Percentiles rank a stretch among this genome's conserved stretches.
Conservation (phyloP, 352 stramenopile species). For the Phytophthora agathidicida region DNA sequence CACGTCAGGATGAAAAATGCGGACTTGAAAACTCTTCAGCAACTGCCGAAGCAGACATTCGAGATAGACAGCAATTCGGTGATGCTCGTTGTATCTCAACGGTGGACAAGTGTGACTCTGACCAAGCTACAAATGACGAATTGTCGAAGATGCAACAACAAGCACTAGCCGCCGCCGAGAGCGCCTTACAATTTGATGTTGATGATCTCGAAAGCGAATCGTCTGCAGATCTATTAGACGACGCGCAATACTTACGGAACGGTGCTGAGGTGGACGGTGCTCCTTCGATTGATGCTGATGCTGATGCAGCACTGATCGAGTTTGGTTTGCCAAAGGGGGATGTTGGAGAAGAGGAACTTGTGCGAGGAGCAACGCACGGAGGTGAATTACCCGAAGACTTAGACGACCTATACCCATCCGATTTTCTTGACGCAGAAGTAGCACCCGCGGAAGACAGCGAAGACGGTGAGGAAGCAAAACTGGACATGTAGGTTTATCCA, state of each 20-base stretch:
- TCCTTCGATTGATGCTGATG: conserved; percentile 6
- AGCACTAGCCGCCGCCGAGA: conserved; percentile 26
- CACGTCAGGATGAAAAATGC: background rate
- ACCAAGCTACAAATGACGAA: conserved; percentile 15
- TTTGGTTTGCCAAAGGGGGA: conserved; percentile 2
- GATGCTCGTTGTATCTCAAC: background rate
- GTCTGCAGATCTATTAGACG: conserved; percentile 42
- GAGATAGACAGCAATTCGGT: background rate
- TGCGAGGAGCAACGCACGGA: background rate
- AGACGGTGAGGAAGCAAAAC: background rate
- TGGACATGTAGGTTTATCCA: conserved; percentile 6
- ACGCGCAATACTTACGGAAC: conserved; percentile 20
- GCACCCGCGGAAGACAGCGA: background rate
- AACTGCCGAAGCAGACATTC: background rate
- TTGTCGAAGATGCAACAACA: conserved; percentile 26
- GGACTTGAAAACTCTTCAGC: background rate
- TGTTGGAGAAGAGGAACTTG: background rate
- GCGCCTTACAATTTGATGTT: conserved; percentile 25
- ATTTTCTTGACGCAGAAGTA: conserved; percentile 30
- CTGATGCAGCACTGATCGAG: conserved; percentile 1
- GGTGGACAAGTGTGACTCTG: background rate
- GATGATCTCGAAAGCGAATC: conserved; percentile 36
- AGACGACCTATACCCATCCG: conserved; percentile 29
- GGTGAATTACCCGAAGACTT: conserved; percentile 4
- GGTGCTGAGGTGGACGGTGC: background rate